A percentile compares a stretch with the other conserved stretches of the same genome.
Evolutionary conservation across 345 rosid genomes (phyloP).

Genomic region (Murraya koenigii): DNA sequence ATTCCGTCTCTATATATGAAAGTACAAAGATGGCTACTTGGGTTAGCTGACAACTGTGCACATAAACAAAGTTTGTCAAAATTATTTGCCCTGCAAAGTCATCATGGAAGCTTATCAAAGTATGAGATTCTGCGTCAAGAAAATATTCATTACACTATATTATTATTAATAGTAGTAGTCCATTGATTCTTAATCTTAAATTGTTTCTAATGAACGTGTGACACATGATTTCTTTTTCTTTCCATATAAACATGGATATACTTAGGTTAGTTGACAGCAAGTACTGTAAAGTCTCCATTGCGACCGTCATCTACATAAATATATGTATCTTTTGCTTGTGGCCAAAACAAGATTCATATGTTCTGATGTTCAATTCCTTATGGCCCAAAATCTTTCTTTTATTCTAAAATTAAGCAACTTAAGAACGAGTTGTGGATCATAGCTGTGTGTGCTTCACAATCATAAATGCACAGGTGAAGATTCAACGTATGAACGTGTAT

Average conservation of each 20-base stretch:
- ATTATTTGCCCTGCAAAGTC: too few species aligned
- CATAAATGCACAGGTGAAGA: too few species aligned
- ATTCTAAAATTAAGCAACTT: constrained; percentile 6
- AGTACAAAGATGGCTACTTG: not conserved
- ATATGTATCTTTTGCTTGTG: not conserved
- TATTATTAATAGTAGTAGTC: too few species aligned
- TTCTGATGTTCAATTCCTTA: not conserved
- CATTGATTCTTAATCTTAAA: not conserved
- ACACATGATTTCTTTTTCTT: too few species aligned
- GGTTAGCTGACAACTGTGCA: not conserved
- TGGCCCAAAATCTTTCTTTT: not conserved
- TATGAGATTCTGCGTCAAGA: not conserved
- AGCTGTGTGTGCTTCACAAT: not conserved
- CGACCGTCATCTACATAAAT: not conserved
- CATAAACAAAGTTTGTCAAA: not conserved
- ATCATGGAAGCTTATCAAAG: not conserved
- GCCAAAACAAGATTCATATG: not conserved
- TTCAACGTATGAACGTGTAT: not conserved
- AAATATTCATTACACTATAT: not conserved
- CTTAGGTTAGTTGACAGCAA: too few species aligned
- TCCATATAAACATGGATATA: too few species aligned
- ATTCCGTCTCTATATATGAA: not conserved
- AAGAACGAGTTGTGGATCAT: not conserved
- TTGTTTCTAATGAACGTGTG: too few species aligned
- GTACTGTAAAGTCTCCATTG: not conserved